These are phyloP conservation scores for Daldinia loculata DNA, from an alignment of 495 filamentous ascomycete species.

Conservation along the genomic window DNA sequence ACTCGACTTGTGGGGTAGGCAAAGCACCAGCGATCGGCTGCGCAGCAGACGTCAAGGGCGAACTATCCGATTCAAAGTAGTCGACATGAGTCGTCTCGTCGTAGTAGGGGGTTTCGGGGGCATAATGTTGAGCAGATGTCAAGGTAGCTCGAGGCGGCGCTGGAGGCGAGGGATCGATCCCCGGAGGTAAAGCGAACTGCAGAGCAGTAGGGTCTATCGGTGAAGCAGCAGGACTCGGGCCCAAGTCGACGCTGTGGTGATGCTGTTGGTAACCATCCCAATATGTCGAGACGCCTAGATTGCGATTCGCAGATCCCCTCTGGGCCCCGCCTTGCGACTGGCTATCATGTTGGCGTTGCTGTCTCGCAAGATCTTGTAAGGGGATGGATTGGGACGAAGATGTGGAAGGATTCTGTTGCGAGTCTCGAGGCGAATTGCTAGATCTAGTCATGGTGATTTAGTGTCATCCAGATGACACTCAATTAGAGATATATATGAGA, in stretches of 20 bases:
- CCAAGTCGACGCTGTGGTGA: slow-evolving; percentile 41
- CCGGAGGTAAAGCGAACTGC: slow-evolving; percentile 59
- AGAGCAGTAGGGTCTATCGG: slow-evolving; percentile 57
- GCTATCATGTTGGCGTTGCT: slow-evolving; percentile 57
- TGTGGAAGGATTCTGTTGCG: slow-evolving; percentile 41
- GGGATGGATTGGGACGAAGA: slow-evolving; percentile 77
- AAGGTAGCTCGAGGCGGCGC: slow-evolving; percentile 39
- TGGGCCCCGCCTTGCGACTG: slow-evolving; percentile 47
- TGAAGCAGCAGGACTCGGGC: slow-evolving; percentile 42
- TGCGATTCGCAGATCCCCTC: slow-evolving; percentile 45
- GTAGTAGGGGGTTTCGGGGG: slow-evolving; percentile 57
- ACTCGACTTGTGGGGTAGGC: slow-evolving; percentile 57
- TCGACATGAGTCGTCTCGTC: slow-evolving; percentile 62
- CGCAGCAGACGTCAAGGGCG: slow-evolving; percentile 67
- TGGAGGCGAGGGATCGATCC: slow-evolving; percentile 45
- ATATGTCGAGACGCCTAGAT: slow-evolving; percentile 57
- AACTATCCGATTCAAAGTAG: slow-evolving; percentile 74
- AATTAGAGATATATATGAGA: slow-evolving; percentile 22
- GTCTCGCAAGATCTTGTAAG: slow-evolving; percentile 77
- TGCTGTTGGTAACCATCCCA: slow-evolving; percentile 53
- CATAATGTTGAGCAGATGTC: slow-evolving; percentile 48
- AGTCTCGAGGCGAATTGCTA: slow-evolving; percentile 46
- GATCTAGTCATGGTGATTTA: slow-evolving; percentile 42
- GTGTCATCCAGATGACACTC: slow-evolving; percentile 43
- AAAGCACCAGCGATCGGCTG: slow-evolving; percentile 74